Percentiles rank a stretch among this genome's conserved stretches.
These are phyloP conservation scores for Aspergillus texensis DNA, from an alignment of 2,329 filamentous ascomycete species.

Conservation along the genomic window DNA sequence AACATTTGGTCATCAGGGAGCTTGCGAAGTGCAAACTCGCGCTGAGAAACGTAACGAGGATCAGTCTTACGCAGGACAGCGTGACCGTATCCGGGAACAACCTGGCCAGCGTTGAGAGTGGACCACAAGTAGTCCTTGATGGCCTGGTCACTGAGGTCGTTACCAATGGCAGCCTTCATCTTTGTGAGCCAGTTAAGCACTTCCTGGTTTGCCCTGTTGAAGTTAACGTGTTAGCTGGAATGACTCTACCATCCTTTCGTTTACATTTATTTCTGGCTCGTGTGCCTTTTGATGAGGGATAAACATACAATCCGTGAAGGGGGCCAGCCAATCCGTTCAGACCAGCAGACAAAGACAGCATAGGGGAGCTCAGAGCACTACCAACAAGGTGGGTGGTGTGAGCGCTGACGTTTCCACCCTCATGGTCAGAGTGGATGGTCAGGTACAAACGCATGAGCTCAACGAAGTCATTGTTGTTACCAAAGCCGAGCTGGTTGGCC, in stretches of 20 bases:
- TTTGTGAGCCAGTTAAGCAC: slow-evolving; percentile 98
- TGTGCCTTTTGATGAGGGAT: not conserved
- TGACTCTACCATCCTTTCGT: not conserved
- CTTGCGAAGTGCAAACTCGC: slow-evolving; percentile 92
- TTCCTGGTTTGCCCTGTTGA: slow-evolving; percentile 84
- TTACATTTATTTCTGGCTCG: not conserved
- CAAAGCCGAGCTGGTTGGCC: slow-evolving; percentile 98
- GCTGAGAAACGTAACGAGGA: slow-evolving; percentile 97
- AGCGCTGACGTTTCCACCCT: slow-evolving; percentile 97
- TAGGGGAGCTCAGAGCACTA: slow-evolving; percentile 92
- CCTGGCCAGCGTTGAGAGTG: slow-evolving; percentile 91
- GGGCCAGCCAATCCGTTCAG: slow-evolving; percentile 97
- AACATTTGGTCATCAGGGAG: slow-evolving; percentile 98
- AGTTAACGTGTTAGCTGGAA: slow-evolving; percentile 22
- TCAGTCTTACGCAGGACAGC: slow-evolving; percentile 99
- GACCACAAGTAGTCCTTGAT: slow-evolving; percentile 99
- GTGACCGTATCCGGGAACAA: slow-evolving; percentile 97
- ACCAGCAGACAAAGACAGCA: slow-evolving; percentile 94
- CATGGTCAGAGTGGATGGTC: slow-evolving; percentile 99
- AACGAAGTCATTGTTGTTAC: slow-evolving; percentile 92
- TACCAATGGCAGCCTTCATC: slow-evolving; percentile 95
- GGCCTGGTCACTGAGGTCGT: slow-evolving; percentile 92
- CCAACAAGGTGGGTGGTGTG: slow-evolving; percentile 99
- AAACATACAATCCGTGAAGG: slow-evolving; percentile 79
- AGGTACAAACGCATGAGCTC: slow-evolving; percentile 99